Evolutionary conservation across 148 eudicot genomes (phyloP).

Genomic region (Rhododendron simsii): DNA sequence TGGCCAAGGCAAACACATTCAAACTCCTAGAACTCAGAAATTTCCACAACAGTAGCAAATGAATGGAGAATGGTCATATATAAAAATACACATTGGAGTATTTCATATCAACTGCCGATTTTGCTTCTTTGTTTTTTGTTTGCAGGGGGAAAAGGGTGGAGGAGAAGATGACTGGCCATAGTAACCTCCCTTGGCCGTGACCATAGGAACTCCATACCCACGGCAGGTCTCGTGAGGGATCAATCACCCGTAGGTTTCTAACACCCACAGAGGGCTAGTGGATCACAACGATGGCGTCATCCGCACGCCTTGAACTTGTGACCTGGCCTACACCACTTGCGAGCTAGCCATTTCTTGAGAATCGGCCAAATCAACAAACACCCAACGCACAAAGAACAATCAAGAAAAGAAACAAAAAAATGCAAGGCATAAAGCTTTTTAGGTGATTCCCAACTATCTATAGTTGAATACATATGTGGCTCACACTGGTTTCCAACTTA

Average conservation of each 20-base stretch:
- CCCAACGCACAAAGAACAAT: too few species aligned
- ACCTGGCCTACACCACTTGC: too few species aligned
- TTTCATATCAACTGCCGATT: neutral
- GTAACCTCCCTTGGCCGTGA: neutral
- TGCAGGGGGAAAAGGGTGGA: neutral
- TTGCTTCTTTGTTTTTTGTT: too few species aligned
- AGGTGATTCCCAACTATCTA: too few species aligned
- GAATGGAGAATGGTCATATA: neutral
- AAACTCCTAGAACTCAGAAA: neutral
- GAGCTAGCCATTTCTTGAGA: too few species aligned
- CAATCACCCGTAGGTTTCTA: neutral
- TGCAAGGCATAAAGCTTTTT: too few species aligned
- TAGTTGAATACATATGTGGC: too few species aligned
- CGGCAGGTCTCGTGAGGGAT: neutral
- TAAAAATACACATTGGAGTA: neutral
- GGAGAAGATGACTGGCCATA: neutral
- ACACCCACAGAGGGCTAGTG: neutral
- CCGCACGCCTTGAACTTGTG: too few species aligned
- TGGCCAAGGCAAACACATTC: neutral
- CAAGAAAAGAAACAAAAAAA: too few species aligned
- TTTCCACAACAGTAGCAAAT: neutral
- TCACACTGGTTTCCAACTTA: too few species aligned
- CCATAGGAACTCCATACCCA: neutral
- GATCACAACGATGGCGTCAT: neutral
- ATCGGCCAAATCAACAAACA: too few species aligned